Evolutionary conservation across 108 stramenopile genomes (phyloP).

Genomic region (Mayamaea pseudoterrestris): DNA sequence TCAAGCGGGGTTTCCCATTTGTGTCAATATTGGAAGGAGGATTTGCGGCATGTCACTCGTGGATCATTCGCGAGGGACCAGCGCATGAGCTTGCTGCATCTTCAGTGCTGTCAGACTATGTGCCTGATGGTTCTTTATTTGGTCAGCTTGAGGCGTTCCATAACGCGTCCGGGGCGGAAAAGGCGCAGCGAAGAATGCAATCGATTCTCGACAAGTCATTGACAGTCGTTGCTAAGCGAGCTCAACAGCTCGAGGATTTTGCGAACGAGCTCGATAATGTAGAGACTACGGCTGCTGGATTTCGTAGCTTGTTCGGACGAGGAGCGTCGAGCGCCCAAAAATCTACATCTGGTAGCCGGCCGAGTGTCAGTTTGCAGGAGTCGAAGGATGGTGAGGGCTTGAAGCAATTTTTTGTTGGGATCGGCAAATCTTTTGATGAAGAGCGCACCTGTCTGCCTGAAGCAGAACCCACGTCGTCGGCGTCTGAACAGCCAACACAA

Average conservation of each 20-base stretch:
- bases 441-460: too few species aligned
- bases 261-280: conserved; percentile 3
- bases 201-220: conserved; percentile 69
- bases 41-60: conserved; percentile 78
- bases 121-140: conserved; percentile 55
- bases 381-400: too few species aligned
- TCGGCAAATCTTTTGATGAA: too few species aligned
- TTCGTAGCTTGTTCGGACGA: not conserved
- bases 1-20: conserved; percentile 86
- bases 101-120: conserved; percentile 57
- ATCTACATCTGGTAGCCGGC: too few species aligned
- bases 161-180: conserved; percentile 47
- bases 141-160: conserved; percentile 61
- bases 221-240: conserved; percentile 40
- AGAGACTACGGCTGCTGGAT: not conserved
- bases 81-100: conserved; percentile 23
- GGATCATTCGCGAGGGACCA: conserved; percentile 48
- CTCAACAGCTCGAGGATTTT: conserved; percentile 17
- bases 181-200: conserved; percentile 52
- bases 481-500: too few species aligned
- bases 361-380: too few species aligned
- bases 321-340: too few species aligned
- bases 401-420: too few species aligned
- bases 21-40: conserved; percentile 87
- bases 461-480: too few species aligned